These are phyloP conservation scores for Byssothecium circinans DNA, from an alignment of 2,329 filamentous ascomycete genomes.

Conservation along the genomic window DNA sequence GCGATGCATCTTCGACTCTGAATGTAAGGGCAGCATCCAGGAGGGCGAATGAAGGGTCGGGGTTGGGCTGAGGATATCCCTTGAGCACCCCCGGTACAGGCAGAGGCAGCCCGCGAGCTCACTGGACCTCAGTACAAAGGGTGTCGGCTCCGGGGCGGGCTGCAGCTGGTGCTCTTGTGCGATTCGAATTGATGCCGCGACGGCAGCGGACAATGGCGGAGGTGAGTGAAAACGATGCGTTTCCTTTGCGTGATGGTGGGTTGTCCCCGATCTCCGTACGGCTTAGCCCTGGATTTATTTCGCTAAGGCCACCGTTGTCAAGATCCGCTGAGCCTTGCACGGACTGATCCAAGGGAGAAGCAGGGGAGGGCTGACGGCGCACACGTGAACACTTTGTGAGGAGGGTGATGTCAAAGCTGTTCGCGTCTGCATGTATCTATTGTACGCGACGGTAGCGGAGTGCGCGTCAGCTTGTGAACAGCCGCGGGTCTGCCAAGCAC, in stretches of 20 bases:
- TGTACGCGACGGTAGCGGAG: neutral
- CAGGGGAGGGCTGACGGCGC: too few relatives aligned
- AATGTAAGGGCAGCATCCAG: conserved; percentile 64
- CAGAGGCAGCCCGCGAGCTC: conserved; percentile 35
- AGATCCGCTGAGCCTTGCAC: neutral
- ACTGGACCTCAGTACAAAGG: conserved; percentile 21
- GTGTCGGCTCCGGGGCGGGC: conserved; percentile 14
- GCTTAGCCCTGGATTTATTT: conserved; percentile 36
- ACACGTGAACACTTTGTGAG: too few relatives aligned
- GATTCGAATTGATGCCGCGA: conserved; percentile 20
- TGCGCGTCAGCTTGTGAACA: conserved; percentile 7
- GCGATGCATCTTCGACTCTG: conserved; percentile 75
- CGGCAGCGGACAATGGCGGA: conserved; percentile 8
- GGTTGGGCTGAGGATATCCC: conserved; percentile 36
- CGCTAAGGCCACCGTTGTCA: conserved; percentile 27
- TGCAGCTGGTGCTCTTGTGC: conserved; percentile 1
- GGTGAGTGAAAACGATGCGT: conserved; percentile 8
- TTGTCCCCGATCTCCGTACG: conserved; percentile 16
- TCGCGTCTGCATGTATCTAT: too few relatives aligned
- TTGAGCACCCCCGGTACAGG: conserved; percentile 39
- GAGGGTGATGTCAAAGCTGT: too few relatives aligned
- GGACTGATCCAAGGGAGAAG: too few relatives aligned
- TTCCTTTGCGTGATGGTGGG: conserved; percentile 20
- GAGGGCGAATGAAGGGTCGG: conserved; percentile 25
- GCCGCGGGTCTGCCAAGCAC: conserved; percentile 18